A percentile compares a stretch with the other conserved stretches of the same genome.
phyloP scores from a whole-genome alignment of 192 early-diverging fungal species.

The Gigaspora rosea region DNA sequence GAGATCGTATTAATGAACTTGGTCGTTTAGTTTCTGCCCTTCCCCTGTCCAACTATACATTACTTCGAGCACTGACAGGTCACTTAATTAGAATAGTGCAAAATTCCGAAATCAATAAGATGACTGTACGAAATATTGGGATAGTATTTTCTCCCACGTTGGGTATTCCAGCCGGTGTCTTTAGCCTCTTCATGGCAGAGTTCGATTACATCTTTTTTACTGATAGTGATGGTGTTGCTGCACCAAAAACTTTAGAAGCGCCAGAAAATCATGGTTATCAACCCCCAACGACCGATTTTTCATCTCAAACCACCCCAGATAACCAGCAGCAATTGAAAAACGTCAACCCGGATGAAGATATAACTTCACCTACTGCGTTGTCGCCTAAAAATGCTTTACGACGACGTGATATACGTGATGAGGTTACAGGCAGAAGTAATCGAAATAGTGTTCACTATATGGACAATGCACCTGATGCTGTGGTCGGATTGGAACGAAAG shows the following conservation, averaged over 20 bases:
- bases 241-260: constrained; percentile 26
- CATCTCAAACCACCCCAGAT: neutral
- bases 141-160: constrained; percentile 97
- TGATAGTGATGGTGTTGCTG: constrained; percentile 56
- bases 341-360: neutral
- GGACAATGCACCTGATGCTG: constrained; percentile 44
- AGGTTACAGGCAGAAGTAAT: constrained; percentile 42
- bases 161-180: constrained; percentile 91
- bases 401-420: constrained; percentile 19
- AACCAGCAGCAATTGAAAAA: neutral
- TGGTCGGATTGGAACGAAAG: constrained; percentile 44
- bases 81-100: constrained; percentile 92
- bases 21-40: constrained; percentile 74
- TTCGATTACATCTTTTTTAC: constrained; percentile 86
- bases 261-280: neutral
- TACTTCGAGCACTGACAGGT: constrained; percentile 81
- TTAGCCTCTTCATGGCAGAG: constrained; percentile 88
- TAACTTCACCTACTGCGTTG: neutral
- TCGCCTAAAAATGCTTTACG: constrained; percentile 11
- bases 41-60: constrained; percentile 88
- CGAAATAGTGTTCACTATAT: constrained; percentile 51
- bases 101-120: constrained; percentile 81
- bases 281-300: neutral
- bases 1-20: constrained; percentile 81
- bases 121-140: constrained; percentile 94